Percentiles rank a stretch among this genome's conserved stretches.
phyloP scores from a whole-genome alignment of 75 land plant species.

The Sequoia sempervirens region DNA sequence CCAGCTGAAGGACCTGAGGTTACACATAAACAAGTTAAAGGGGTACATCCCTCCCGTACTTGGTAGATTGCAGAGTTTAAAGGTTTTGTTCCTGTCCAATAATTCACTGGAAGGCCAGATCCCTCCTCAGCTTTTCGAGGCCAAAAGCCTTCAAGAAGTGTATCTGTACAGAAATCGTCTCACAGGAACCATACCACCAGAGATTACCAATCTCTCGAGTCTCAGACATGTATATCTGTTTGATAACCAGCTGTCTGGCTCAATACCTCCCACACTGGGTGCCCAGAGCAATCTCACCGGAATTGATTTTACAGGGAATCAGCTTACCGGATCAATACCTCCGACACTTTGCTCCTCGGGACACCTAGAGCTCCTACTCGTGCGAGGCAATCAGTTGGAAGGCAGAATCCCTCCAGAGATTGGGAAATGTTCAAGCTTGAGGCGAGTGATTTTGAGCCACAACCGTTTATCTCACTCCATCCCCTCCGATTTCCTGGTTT shows the following conservation, averaged over 20 bases:
- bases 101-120: slow-evolving; percentile 51
- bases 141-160: slow-evolving; percentile 23
- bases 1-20: too few species aligned
- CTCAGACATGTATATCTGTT: slow-evolving; percentile 33
- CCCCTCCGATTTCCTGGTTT: too few species aligned
- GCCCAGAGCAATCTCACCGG: slow-evolving; percentile 34
- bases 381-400: slow-evolving; percentile 36
- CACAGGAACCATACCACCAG: slow-evolving; percentile 49
- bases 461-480: slow-evolving; percentile 33
- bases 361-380: slow-evolving; percentile 17
- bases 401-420: slow-evolving; percentile 44
- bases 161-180: slow-evolving; percentile 49
- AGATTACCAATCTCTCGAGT: slow-evolving; percentile 36
- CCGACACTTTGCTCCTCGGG: slow-evolving; percentile 33
- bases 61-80: slow-evolving; percentile 26
- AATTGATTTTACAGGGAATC: slow-evolving; percentile 55
- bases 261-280: slow-evolving; percentile 51
- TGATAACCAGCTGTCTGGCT: slow-evolving; percentile 56
- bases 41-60: slow-evolving; percentile 11
- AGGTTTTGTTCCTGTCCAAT: slow-evolving; percentile 24
- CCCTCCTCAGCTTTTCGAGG: slow-evolving; percentile 42
- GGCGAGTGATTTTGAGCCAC: slow-evolving; percentile 27
- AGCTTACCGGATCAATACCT: slow-evolving; percentile 55
- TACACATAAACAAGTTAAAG: too few species aligned
- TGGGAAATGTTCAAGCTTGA: slow-evolving; percentile 33